Evolutionary conservation across 1,139 yeast genomes (phyloP).

Genomic region (Meyerozyma smithsonii): DNA sequence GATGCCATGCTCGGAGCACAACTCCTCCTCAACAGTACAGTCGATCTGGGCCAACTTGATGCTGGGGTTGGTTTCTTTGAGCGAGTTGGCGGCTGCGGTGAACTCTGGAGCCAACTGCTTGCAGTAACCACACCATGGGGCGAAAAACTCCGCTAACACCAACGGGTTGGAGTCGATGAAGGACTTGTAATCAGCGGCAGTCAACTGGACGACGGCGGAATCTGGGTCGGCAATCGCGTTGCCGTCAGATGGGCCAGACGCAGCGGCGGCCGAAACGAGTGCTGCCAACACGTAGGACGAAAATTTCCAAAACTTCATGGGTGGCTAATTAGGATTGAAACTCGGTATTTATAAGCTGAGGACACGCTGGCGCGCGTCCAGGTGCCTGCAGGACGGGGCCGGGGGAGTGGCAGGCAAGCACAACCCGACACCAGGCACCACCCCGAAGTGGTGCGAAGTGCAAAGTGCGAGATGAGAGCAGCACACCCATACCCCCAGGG

Average conservation of each 20-base stretch:
- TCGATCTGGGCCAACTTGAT: slow-evolving; percentile 88
- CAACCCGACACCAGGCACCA: too few relatives aligned
- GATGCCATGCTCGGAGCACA: slow-evolving; percentile 71
- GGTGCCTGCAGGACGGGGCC: background rate
- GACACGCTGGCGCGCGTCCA: slow-evolving; percentile 1
- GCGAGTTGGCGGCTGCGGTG: slow-evolving; percentile 73
- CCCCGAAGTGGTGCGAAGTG: too few relatives aligned
- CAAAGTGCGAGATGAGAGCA: background rate
- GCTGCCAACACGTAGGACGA: slow-evolving; percentile 36
- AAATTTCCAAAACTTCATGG: slow-evolving; percentile 40
- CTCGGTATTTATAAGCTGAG: slow-evolving; percentile 1
- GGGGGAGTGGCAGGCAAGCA: too few relatives aligned
- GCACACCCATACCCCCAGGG: background rate
- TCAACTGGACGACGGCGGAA: slow-evolving; percentile 82
- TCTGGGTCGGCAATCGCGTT: slow-evolving; percentile 75
- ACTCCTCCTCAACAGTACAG: slow-evolving; percentile 80
- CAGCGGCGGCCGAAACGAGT: slow-evolving; percentile 35
- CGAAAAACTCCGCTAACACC: slow-evolving; percentile 91
- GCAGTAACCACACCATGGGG: slow-evolving; percentile 99
- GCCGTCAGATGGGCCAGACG: slow-evolving; percentile 43
- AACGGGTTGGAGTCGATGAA: slow-evolving; percentile 70
- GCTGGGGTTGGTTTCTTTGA: slow-evolving; percentile 53
- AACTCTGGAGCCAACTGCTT: slow-evolving; percentile 91
- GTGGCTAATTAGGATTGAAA: slow-evolving; percentile 3
- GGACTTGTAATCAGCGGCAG: slow-evolving; percentile 52